Evolutionary conservation across 2,329 filamentous ascomycete genomes (phyloP).

Genomic region (Fusarium camptoceras): DNA sequence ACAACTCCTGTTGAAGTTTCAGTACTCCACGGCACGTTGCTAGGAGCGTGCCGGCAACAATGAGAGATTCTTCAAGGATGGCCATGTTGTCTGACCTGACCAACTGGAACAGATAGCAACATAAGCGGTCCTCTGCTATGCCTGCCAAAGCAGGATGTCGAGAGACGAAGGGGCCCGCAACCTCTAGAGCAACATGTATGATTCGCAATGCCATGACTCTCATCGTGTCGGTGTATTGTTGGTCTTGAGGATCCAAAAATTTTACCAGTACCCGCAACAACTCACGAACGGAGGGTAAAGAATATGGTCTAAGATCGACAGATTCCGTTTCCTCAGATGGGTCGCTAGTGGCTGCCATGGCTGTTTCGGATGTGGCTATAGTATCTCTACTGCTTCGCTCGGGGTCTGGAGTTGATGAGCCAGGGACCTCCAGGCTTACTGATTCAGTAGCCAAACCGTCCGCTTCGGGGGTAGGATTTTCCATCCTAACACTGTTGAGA

Average conservation of each 20-base stretch:
- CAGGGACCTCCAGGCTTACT: slow-evolving; percentile 33
- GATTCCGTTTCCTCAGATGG: slow-evolving; percentile 59
- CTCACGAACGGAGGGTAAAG: slow-evolving; percentile 91
- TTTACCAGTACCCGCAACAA: slow-evolving; percentile 94
- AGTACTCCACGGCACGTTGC: slow-evolving; percentile 90
- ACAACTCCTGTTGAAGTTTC: slow-evolving; percentile 96
- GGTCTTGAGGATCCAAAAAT: slow-evolving; percentile 91
- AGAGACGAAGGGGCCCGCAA: slow-evolving; percentile 93
- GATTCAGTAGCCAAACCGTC: slow-evolving; percentile 37
- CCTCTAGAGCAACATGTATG: slow-evolving; percentile 95
- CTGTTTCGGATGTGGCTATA: slow-evolving; percentile 60
- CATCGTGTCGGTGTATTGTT: slow-evolving; percentile 93
- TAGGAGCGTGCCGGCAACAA: slow-evolving; percentile 89
- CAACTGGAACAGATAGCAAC: slow-evolving; percentile 94
- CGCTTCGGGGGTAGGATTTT: slow-evolving; percentile 50
- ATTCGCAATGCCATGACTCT: slow-evolving; percentile 97
- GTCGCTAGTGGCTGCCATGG: slow-evolving; percentile 42
- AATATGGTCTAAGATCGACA: slow-evolving; percentile 84
- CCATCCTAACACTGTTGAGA: slow-evolving; percentile 84
- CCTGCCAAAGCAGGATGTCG: slow-evolving; percentile 88
- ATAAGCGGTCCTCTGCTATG: slow-evolving; percentile 92
- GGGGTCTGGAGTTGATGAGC: slow-evolving; percentile 32
- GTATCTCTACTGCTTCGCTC: slow-evolving; percentile 61
- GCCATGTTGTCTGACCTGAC: slow-evolving; percentile 97
- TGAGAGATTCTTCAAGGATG: slow-evolving; percentile 90